phyloP scores from a whole-genome alignment of 371 early-diverging fungal species.

The Rhizopus sp. region DNA sequence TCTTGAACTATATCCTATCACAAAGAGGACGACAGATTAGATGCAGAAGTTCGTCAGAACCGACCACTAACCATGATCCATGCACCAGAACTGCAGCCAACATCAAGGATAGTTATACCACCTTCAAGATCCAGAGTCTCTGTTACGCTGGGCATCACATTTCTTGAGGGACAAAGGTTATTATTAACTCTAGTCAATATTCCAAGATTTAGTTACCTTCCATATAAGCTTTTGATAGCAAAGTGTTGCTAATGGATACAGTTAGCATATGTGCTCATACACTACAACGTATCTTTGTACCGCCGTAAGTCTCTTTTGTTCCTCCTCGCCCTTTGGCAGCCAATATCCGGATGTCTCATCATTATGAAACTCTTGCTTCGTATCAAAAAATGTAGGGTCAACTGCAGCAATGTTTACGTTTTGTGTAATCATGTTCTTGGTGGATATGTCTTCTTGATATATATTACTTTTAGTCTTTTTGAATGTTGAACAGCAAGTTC shows the following conservation, averaged over 20 bases:
- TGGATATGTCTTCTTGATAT: no score
- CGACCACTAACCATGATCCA: slow-evolving; percentile 20
- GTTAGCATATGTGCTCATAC: not conserved
- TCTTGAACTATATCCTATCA: slow-evolving; percentile 33
- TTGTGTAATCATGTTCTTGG: no score
- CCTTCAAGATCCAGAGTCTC: slow-evolving; percentile 9
- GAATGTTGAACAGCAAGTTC: no score
- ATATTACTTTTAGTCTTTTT: no score
- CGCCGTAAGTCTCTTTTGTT: slow-evolving; percentile 17
- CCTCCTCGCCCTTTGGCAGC: slow-evolving; percentile 23
- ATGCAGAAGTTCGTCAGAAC: no score
- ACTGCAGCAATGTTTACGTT: no score
- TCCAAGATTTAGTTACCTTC: slow-evolving; percentile 17
- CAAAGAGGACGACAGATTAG: not conserved
- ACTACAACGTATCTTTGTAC: slow-evolving; percentile 3
- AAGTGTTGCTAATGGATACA: slow-evolving; percentile 26
- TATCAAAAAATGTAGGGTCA: no score
- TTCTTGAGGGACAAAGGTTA: not conserved
- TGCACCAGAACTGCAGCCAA: slow-evolving; percentile 48
- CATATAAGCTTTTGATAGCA: slow-evolving; percentile 31
- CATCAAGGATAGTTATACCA: slow-evolving; percentile 28
- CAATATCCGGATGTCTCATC: slow-evolving; percentile 13
- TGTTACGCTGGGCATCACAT: not conserved
- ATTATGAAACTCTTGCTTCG: slow-evolving; percentile 12
- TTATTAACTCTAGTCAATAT: no score